Conservation (phyloP, 2,329 filamentous ascomycete species). For the Ceratocystis cacaofunesta region DNA sequence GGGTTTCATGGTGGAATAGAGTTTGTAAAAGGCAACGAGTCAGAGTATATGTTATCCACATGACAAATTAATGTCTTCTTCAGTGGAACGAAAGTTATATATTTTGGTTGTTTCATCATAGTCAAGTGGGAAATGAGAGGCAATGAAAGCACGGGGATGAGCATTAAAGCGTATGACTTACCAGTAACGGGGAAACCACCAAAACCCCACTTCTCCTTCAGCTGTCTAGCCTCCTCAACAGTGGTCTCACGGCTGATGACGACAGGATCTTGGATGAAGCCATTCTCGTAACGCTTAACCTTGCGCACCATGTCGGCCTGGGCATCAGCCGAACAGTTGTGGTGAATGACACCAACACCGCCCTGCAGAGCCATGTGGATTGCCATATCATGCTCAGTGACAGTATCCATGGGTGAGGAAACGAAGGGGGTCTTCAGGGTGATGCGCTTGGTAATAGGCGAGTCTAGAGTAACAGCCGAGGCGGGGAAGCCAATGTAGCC, state of each 20-base stretch:
- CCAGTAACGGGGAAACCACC: constrained; percentile 97
- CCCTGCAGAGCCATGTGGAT: constrained; percentile 90
- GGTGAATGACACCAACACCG: constrained; percentile 88
- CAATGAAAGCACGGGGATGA: not conserved
- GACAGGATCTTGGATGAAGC: constrained; percentile 92
- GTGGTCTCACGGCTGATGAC: constrained; percentile 80
- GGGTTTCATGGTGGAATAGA: constrained; percentile 28
- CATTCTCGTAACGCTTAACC: constrained; percentile 98
- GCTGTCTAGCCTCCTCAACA: constrained; percentile 73
- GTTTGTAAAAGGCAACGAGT: constrained; percentile 22
- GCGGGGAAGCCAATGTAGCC: constrained; percentile 98
- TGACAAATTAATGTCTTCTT: constrained; percentile 58
- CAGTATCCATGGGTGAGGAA: constrained; percentile 98
- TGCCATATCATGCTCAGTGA: constrained; percentile 98
- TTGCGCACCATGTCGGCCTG: constrained; percentile 99
- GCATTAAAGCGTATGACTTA: constrained; percentile 37
- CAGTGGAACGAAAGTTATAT: constrained; percentile 99
- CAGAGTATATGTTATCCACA: constrained; percentile 47
- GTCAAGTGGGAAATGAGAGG: not conserved
- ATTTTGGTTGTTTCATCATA: constrained; percentile 67
- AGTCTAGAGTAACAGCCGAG: constrained; percentile 73
- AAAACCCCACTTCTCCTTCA: constrained; percentile 98
- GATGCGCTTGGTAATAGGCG: constrained; percentile 88
- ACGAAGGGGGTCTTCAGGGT: constrained; percentile 91
- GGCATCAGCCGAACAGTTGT: constrained; percentile 95